Base-by-base conservation (phyloP, 805 yeast genomes). In the Wickerhamiella domercqiae region DNA sequence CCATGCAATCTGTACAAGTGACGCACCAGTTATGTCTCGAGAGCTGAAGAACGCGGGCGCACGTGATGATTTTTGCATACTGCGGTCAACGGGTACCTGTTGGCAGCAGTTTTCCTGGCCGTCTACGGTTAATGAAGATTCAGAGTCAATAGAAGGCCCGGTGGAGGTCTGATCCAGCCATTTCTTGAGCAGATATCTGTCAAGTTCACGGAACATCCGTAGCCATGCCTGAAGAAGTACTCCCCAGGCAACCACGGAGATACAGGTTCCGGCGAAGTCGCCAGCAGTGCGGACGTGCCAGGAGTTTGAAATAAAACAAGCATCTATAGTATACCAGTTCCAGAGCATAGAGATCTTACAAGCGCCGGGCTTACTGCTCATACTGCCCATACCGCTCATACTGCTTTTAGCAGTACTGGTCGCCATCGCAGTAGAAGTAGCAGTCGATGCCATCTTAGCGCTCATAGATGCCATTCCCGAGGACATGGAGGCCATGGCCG, bases 191-290 rank as follows among this genome's bases (percentile, higher is more conserved):
- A 59, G 46, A 30, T 47, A 49, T 34, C 53, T 38, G 46, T 55
- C 56, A 40, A 52, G 46, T 48, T 73, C 79, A 19, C 75, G 60
- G 28, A 67, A 59, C 25, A 68, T 53, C 26, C 81, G 59, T 45
- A 71, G 70, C 36, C 73, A 54, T 70, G 75, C 67, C 49, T 73
- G 75, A 7, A 73, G 62, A 7, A 68, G 67, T 35, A 74, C 53
- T 2, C 72, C 75, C 49, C 77, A 57, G 21, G 70, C 57, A 51
- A 75, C 69, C 7, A 73, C 70, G n/a, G 82, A 82, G 21, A 77
- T 61, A 56, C 83, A 77, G 1, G 79, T 65, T n/a, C 81, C 82
- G 3, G 79, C 82, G 58, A 76, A 76, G 56, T 64, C 72, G 1
- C 75, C 77, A 39, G 59, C 60, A 2, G 73, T 60, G 13, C 55